phyloP scores from a whole-genome alignment of 2,329 filamentous ascomycete species.

The Dothidotthia symphoricarpi region DNA sequence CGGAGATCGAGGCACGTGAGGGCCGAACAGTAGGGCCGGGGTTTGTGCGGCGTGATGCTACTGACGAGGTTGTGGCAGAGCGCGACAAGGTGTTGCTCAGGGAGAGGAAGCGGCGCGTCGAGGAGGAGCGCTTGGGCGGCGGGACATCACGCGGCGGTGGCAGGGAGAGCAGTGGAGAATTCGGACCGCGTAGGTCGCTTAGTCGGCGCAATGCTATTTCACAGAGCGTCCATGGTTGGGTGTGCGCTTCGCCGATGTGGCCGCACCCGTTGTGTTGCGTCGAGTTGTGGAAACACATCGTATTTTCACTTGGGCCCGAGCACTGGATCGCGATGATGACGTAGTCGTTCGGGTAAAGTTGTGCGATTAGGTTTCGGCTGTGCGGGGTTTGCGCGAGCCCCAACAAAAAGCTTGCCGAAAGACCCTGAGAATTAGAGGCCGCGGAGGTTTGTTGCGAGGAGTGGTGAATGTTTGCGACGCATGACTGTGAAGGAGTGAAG shows the following conservation, averaged over 20 bases:
- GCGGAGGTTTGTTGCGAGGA: neutral
- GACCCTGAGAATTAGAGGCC: neutral
- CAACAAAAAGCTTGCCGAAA: neutral
- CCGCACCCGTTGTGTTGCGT: constrained; percentile 37
- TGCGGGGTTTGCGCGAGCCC: neutral
- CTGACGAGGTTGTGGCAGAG: constrained; percentile 18
- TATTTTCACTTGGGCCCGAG: neutral
- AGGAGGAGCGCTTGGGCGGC: constrained; percentile 21
- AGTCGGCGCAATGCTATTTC: constrained; percentile 22
- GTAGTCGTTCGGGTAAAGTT: too few species aligned
- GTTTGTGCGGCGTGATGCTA: constrained; percentile 18
- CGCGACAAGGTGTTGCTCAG: constrained; percentile 26
- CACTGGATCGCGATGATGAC: too few species aligned
- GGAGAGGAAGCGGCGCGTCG: constrained; percentile 27
- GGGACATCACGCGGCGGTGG: constrained; percentile 7
- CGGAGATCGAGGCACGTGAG: constrained; percentile 14
- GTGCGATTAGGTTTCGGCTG: too few species aligned
- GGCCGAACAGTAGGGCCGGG: constrained; percentile 17
- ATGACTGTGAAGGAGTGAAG: too few species aligned
- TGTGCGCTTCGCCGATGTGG: constrained; percentile 31
- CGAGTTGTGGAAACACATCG: constrained; percentile 37
- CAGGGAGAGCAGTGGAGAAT: constrained; percentile 26
- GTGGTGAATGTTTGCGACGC: neutral
- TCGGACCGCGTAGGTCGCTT: constrained; percentile 25
- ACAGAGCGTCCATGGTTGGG: constrained; percentile 32